These are phyloP conservation scores for Xylaria arbuscula DNA, from an alignment of 2,329 filamentous ascomycete genomes.

Conservation along the genomic window DNA sequence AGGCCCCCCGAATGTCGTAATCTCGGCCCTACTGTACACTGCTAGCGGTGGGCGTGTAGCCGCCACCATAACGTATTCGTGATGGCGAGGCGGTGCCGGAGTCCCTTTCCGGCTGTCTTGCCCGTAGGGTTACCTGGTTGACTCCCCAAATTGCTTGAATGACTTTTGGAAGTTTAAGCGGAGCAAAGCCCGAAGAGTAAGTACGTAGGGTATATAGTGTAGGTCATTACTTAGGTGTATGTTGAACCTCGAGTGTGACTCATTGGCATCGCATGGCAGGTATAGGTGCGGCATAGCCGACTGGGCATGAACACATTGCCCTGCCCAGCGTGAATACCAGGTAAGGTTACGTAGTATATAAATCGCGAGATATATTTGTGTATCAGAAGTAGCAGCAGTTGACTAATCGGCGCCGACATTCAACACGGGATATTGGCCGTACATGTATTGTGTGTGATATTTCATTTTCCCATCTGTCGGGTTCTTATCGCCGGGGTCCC, in stretches of 20 bases:
- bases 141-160: conserved; percentile 25
- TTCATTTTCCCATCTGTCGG: conserved; percentile 25
- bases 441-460: conserved; percentile 1
- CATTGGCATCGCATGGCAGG: conserved; percentile 15
- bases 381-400: conserved; percentile 16
- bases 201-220: not conserved
- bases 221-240: conserved; percentile 3
- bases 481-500: conserved; percentile 23
- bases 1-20: conserved; percentile 29
- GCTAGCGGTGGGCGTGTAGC: conserved; percentile 24
- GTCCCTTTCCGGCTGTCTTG: conserved; percentile 6
- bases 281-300: conserved; percentile 1
- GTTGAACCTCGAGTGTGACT: conserved; percentile 24
- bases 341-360: not conserved
- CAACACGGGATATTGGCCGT: not conserved
- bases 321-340: conserved; percentile 6
- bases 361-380: conserved; percentile 4
- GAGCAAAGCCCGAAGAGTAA: conserved; percentile 3
- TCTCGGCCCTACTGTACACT: conserved; percentile 19
- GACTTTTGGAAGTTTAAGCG: conserved; percentile 12
- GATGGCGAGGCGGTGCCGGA: conserved; percentile 38
- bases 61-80: not conserved
- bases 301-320: conserved; percentile 25
- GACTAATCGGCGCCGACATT: conserved; percentile 28
- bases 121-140: not conserved